Evolutionary conservation across 768 basidiomycete species (phyloP).

Genomic region (Termitomyces sp.): DNA sequence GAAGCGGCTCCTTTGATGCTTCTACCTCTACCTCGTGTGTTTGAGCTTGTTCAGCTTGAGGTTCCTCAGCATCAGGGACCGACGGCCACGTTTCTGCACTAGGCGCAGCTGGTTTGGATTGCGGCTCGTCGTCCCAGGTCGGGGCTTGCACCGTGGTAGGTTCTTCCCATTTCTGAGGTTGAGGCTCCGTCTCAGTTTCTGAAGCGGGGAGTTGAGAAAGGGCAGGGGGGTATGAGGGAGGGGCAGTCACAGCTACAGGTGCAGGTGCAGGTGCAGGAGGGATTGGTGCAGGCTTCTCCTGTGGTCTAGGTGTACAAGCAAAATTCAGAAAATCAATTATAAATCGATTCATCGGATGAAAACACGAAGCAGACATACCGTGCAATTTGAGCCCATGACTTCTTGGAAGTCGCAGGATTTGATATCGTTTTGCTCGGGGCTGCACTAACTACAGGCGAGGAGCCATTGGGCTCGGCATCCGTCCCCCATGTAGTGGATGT

Average conservation of each 20-base stretch:
- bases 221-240: slow-evolving; percentile 18
- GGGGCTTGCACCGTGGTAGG: slow-evolving; percentile 65
- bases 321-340: not conserved
- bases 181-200: slow-evolving; percentile 28
- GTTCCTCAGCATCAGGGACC: slow-evolving; percentile 19
- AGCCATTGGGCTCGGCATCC: slow-evolving; percentile 33
- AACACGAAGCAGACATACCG: slow-evolving; percentile 36
- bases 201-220: slow-evolving; percentile 28
- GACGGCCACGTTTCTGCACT: slow-evolving; percentile 29
- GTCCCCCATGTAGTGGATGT: slow-evolving; percentile 27
- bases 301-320: slow-evolving; percentile 34
- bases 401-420: slow-evolving; percentile 69
- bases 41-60: slow-evolving; percentile 13
- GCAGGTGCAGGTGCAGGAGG: slow-evolving; percentile 26
- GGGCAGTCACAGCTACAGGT: slow-evolving; percentile 18
- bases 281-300: slow-evolving; percentile 54
- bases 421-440: slow-evolving; percentile 28
- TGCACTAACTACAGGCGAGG: slow-evolving; percentile 19
- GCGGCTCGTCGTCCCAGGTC: slow-evolving; percentile 68
- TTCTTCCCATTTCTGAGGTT: slow-evolving; percentile 57
- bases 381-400: slow-evolving; percentile 86
- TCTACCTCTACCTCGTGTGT: slow-evolving; percentile 25
- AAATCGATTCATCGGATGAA: not conserved
- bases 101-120: slow-evolving; percentile 25
- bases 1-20: slow-evolving; percentile 22